Evolutionary conservation across 1,139 yeast genomes (phyloP).

Genomic region (Nakaseomyces sp.): DNA sequence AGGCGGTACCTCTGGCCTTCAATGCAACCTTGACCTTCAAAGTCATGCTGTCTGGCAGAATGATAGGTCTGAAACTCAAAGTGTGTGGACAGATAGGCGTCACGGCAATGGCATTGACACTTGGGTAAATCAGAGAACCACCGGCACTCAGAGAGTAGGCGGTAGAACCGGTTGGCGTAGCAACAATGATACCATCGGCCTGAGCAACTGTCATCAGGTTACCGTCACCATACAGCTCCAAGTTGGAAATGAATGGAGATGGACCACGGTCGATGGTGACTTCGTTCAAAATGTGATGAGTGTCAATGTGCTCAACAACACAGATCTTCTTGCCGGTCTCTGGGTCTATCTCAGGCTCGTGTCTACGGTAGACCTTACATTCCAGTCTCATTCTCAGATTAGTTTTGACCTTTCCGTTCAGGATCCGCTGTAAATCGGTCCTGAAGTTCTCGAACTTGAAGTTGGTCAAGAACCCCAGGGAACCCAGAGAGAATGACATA

Average conservation of each 20-base stretch:
- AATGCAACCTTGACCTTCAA: conserved; percentile 66
- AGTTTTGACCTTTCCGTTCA: conserved; percentile 65
- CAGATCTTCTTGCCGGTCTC: conserved; percentile 27
- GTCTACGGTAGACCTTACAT: conserved; percentile 44
- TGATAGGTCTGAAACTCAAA: conserved; percentile 75
- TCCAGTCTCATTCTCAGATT: conserved; percentile 76
- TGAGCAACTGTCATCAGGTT: conserved; percentile 74
- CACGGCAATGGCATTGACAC: conserved; percentile 78
- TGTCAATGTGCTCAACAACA: conserved; percentile 53
- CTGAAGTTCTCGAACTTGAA: conserved; percentile 66
- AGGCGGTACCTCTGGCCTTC: conserved; percentile 63
- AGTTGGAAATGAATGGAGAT: conserved; percentile 74
- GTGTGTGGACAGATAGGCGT: conserved; percentile 94
- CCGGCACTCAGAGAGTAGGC: conserved; percentile 89
- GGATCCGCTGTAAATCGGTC: conserved; percentile 44
- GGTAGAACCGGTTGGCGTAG: conserved; percentile 89
- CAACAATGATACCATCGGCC: conserved; percentile 81
- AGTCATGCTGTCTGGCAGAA: conserved; percentile 78
- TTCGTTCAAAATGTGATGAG: conserved; percentile 77
- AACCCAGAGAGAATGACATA: conserved; percentile 72
- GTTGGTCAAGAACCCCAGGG: conserved; percentile 73
- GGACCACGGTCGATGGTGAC: conserved; percentile 84
- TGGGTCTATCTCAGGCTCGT: conserved; percentile 14
- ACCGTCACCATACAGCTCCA: conserved; percentile 78
- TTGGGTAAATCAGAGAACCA: conserved; percentile 83